Conservation (phyloP, 2,329 filamentous ascomycete species). For the Biscogniauxia marginata region DNA sequence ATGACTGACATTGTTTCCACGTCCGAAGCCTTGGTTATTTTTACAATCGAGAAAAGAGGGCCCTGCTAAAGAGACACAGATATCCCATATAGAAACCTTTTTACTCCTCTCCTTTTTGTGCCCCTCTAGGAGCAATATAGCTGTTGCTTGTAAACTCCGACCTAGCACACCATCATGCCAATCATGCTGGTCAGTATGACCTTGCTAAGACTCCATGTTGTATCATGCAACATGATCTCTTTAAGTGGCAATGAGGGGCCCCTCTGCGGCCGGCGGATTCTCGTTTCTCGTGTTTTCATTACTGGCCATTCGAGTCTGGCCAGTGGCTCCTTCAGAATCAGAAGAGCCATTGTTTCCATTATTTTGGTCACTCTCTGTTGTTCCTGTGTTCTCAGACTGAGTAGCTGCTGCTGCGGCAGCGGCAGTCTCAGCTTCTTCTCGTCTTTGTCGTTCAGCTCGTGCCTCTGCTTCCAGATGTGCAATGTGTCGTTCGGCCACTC, state of each 20-base stretch:
- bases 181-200: background rate
- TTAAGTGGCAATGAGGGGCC: background rate
- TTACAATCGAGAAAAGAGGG: background rate
- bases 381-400: conserved; percentile 3
- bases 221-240: background rate
- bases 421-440: conserved; percentile 42
- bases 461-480: conserved; percentile 55
- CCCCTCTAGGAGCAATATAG: background rate
- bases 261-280: background rate
- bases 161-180: no score
- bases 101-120: background rate
- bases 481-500: conserved; percentile 65
- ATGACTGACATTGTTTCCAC: background rate
- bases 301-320: background rate
- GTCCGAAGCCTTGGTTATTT: background rate
- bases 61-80: background rate
- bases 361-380: conserved; percentile 6
- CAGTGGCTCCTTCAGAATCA: background rate
- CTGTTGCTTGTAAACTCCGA: background rate
- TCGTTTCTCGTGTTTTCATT: background rate
- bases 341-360: conserved; percentile 3
- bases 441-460: conserved; percentile 42
- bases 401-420: conserved; percentile 35
- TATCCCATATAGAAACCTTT: background rate
- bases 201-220: background rate